Evolutionary conservation across 257 asterid genomes (phyloP), one percentile per base, ranked within the genome.

Genomic region (Anisodus tanguticus): DNA sequence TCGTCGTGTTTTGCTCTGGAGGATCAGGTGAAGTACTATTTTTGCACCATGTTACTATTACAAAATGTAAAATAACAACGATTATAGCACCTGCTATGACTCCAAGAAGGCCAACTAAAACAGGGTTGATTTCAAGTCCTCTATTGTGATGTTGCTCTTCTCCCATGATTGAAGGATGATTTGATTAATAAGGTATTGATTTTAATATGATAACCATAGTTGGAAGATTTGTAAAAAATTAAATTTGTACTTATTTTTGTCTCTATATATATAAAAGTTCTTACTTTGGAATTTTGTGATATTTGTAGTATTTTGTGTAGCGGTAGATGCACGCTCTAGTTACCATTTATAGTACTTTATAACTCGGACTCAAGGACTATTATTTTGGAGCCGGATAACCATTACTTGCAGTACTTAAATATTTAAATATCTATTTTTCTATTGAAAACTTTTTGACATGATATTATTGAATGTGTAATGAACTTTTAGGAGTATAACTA

Each of bases 81-180:
- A 93, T 41, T 19, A 91, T 31, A 9, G 87, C 89, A 1, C 97
- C 97, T 0, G 90, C 95, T 59, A 90, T 54, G 58, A 93, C 84
- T 9, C 97, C 97, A 0, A 92, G 60, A 71, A 93, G n/a, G 26
- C 94, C 95, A 5, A 93, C 85, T 22, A 89, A 0, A 8, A 91
- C 5, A 0, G 95, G 93, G 88, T 83, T 89, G 85, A 90, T 82
- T 45, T 84, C 70, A 5, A 83, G 82, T 22, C 67, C 35, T 45
- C n/a, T 84, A 62, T 22, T 22, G 26, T 22, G 26, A 22, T 22
- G 26, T 22, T 22, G 26, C 26, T 74, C 63, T 57, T 78, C 81
- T 57, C 51, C 90, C 89, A 89, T 88, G 41, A 31, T 26, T 83
- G 58, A 55, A 72, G 60, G 8, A 60, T 13, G 83, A 31, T 49